Evolutionary conservation across 1,284 basidiomycete species (phyloP).

Genomic region (Mycosarcoma mackinlayi): DNA sequence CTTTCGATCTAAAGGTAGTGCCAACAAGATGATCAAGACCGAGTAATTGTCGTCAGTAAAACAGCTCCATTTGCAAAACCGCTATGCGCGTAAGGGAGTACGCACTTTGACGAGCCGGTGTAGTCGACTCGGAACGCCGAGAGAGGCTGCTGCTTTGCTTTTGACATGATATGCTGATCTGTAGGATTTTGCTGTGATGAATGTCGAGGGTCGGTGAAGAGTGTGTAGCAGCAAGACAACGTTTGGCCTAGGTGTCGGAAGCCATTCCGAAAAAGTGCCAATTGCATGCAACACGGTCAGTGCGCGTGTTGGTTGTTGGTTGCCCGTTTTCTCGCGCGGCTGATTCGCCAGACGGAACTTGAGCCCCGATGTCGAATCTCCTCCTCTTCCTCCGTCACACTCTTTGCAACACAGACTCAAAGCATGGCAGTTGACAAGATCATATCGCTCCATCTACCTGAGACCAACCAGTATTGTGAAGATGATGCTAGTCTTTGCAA

Average conservation of each 20-base stretch:
- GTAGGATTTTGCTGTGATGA: background rate
- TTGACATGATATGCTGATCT: constrained; percentile 9
- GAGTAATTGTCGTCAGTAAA: background rate
- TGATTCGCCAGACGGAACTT: no score
- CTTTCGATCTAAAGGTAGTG: constrained; percentile 23
- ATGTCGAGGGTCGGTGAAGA: background rate
- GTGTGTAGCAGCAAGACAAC: background rate
- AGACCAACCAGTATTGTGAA: no score
- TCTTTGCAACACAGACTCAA: no score
- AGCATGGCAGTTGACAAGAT: no score
- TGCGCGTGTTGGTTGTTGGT: constrained; percentile 20
- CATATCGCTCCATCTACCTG: no score
- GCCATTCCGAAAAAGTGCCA: background rate
- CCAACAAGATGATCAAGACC: background rate
- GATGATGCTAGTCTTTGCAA: no score
- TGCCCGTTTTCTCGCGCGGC: constrained; percentile 35
- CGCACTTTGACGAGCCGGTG: constrained; percentile 39
- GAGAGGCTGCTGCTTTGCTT: constrained; percentile 26
- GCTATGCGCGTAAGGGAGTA: background rate
- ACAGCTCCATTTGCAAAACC: background rate
- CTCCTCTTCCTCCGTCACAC: background rate
- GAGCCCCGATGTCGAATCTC: no score
- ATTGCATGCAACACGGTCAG: constrained; percentile 13
- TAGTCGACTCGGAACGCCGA: constrained; percentile 46
- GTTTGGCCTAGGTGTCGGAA: background rate